A percentile compares a stretch with the other conserved stretches of the same genome.
Evolutionary conservation across 805 yeast species (phyloP).

Genomic region (Phaffomyces thermotolerans): DNA sequence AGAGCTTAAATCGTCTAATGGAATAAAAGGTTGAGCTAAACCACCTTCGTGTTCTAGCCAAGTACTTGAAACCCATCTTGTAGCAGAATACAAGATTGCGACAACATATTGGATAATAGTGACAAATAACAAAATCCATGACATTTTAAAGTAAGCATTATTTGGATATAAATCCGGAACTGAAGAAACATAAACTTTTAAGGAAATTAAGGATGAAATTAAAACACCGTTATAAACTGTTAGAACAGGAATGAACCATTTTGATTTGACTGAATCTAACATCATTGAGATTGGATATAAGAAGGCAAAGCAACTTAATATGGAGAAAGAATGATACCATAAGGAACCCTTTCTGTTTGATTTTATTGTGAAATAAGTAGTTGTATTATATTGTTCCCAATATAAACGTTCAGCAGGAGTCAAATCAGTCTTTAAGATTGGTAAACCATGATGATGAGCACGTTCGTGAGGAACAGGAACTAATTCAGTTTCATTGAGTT

Average conservation of each 20-base stretch:
- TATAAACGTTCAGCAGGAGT: constrained; percentile 64
- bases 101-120: constrained; percentile 46
- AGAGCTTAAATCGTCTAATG: constrained; percentile 24
- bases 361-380: constrained; percentile 58
- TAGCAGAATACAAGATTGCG: constrained; percentile 43
- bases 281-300: constrained; percentile 65
- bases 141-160: constrained; percentile 65
- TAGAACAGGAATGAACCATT: constrained; percentile 52
- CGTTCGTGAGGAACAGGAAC: constrained; percentile 42
- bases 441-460: constrained; percentile 57
- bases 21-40: constrained; percentile 20
- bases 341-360: constrained; percentile 45
- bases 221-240: constrained; percentile 41
- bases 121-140: constrained; percentile 49
- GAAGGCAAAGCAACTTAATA: constrained; percentile 39
- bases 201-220: constrained; percentile 44
- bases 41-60: constrained; percentile 16
- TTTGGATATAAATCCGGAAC: constrained; percentile 69
- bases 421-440: constrained; percentile 60
- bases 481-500: constrained; percentile 12
- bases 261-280: constrained; percentile 50
- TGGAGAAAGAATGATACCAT: constrained; percentile 43
- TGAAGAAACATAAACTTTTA: constrained; percentile 49
- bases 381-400: constrained; percentile 76
- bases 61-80: constrained; percentile 33